Conservation (phyloP, 495 filamentous ascomycete genomes). For the Thozetella sp. region DNA sequence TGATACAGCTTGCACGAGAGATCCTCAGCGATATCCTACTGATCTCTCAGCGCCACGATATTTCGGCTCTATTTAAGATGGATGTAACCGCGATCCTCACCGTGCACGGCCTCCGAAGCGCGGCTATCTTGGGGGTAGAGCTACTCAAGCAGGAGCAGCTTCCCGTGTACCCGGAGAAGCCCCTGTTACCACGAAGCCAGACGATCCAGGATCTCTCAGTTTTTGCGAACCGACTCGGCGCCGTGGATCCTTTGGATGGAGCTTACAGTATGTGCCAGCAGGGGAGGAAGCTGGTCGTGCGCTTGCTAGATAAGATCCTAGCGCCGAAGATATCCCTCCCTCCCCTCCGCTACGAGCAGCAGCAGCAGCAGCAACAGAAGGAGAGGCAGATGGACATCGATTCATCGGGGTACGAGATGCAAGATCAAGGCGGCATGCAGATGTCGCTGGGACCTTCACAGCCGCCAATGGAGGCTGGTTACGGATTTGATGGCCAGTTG, state of each 20-base stretch:
- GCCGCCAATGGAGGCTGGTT: conserved; percentile 16
- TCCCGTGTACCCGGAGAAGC: conserved; percentile 37
- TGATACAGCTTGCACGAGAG: conserved; percentile 36
- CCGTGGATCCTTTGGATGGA: conserved; percentile 25
- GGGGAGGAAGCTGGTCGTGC: conserved; percentile 28
- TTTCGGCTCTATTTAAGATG: conserved; percentile 28
- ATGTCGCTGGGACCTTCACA: neutral
- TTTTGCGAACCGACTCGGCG: conserved; percentile 26
- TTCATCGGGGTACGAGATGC: neutral
- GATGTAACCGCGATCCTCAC: conserved; percentile 30
- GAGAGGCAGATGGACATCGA: conserved; percentile 5
- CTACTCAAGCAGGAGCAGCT: conserved; percentile 42
- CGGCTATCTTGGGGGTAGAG: conserved; percentile 42
- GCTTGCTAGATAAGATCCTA: conserved; percentile 29
- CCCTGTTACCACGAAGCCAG: conserved; percentile 30
- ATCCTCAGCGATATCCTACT: conserved; percentile 39
- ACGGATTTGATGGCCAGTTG: conserved; percentile 24
- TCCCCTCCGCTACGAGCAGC: conserved; percentile 1
- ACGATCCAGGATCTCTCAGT: conserved; percentile 32
- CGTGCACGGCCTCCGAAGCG: conserved; percentile 46
- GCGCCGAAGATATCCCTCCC: conserved; percentile 22
- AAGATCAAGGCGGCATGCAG: neutral
- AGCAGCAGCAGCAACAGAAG: neutral
- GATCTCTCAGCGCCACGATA: conserved; percentile 39
- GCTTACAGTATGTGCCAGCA: conserved; percentile 26